Base-by-base conservation (phyloP, 192 early-diverging fungal species). In the Obelidium mucronatum region DNA sequence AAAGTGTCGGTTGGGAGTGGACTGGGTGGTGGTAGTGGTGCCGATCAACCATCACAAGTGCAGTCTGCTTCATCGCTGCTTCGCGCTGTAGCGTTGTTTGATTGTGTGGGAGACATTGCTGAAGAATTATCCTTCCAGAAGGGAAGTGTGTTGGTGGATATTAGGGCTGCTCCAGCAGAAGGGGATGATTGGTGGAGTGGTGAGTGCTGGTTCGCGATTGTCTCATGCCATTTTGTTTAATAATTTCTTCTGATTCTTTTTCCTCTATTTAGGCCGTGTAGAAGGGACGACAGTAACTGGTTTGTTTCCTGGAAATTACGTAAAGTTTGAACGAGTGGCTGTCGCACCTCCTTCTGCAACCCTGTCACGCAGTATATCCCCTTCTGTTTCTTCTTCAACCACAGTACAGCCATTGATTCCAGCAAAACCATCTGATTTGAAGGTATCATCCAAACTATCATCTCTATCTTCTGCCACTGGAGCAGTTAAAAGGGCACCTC, bases 231-330 rank as follows among this genome's bases (percentile, higher is more conserved):
- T n/a, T n/a, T n/a, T n/a, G n/a, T n/a, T n/a, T n/a, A n/a, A n/a
- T n/a, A n/a, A n/a, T n/a, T n/a, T n/a, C n/a, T n/a, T n/a, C n/a
- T n/a, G n/a, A n/a, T n/a, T n/a, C n/a, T n/a, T n/a, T n/a, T n/a
- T n/a, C n/a, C n/a, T n/a, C n/a, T n/a, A n/a, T n/a, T 67, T 79
- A 52, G 90, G 90, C n/a, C 69, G 72, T 33, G 33, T 90, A 26
- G 74, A 87, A 54, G 65, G 78, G 1, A 85, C 83, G 17, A 70
- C 77, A 1, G 63, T 73, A n/a, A 65, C 79, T 33, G 90, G 90
- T 1, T 62, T 90, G 19, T 91, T 91, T 70, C 90, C 90, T 35
- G 81, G 80, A 40, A 91, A 91, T 67, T 89, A 91, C 68, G 88
- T 86, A 8, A 42, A 44, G 40, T 73, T 76, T 33, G 24, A 64